Base-by-base conservation (phyloP, 2,329 filamentous ascomycete species). In the Parastagonospora avenae region DNA sequence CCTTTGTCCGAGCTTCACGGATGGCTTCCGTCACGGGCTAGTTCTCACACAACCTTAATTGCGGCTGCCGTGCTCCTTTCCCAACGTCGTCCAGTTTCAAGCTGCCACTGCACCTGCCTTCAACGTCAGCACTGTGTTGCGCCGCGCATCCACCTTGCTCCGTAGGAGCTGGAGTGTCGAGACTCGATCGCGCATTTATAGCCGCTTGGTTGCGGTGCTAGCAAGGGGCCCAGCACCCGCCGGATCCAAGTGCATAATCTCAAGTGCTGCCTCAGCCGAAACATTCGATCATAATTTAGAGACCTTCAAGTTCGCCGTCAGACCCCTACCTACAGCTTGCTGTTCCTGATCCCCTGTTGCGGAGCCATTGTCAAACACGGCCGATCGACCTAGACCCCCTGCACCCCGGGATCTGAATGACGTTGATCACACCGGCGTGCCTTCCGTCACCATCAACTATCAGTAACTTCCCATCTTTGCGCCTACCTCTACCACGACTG, bases 321-420 rank as follows among this genome's bases (percentile, higher is more conserved):
- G 54, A 57, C 48, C 52, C 57, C 49, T 55, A 47, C 48, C 49
- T 55, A 47, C 48, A 52, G 49, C 48, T 37, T 51, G 54, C 60
- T 58, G 65, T 67, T 55, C 62, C 62, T 64, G 62, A 57, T 53
- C 55, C 59, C 61, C 55, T 64, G 58, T 55, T 60, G 60, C 59
- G 53, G 56, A 61, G 58, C 61, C 54, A 60, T 66, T 63, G 57
- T 64, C 60, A 62, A 57, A 54, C 60, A 57, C 60, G 57, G 64
- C 60, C 66, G 68, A 72, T 71, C 70, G 63, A 60, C 67, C 55
- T 59, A 47, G 48, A 55, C 71, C 54, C 68, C 67, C 67, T 71
- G 70, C 61, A 59, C 52, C 54, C 47, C 62, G 55, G 50, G 51
- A 60, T 57, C 60, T 68, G 68, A 59, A 74, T 74, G 71, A 74